These are phyloP conservation scores for Hypsizygus marmoreus DNA, from an alignment of 768 basidiomycete genomes.

Conservation along the genomic window DNA sequence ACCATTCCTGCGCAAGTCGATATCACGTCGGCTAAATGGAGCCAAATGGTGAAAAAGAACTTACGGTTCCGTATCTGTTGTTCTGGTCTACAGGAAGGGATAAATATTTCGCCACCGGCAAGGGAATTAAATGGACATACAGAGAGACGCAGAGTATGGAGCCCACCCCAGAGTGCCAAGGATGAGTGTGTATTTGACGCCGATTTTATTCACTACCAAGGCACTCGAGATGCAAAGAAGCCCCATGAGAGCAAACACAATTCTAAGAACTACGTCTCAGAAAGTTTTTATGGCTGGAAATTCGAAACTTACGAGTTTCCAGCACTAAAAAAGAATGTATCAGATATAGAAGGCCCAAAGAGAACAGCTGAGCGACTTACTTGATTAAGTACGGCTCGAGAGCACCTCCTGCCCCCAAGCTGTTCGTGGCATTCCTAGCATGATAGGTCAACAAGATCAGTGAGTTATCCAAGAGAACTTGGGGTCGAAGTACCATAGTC, in stretches of 20 bases:
- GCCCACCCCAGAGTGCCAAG: conserved; percentile 14
- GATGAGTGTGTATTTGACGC: conserved; percentile 13
- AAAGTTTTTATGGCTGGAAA: background rate
- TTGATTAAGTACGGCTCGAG: conserved; percentile 16
- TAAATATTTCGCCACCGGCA: no score
- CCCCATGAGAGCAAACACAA: conserved; percentile 19
- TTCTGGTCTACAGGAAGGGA: conserved; percentile 18
- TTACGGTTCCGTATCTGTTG: conserved; percentile 20
- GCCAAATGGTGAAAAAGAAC: background rate
- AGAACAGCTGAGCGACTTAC: conserved; percentile 1
- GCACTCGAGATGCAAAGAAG: conserved; percentile 13
- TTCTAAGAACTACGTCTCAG: background rate
- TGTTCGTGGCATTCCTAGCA: conserved; percentile 17
- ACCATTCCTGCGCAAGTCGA: conserved; percentile 14
- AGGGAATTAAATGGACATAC: background rate
- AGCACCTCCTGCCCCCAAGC: conserved; percentile 16
- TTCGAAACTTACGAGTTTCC: conserved; percentile 12
- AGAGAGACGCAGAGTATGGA: conserved; percentile 12
- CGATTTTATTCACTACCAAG: conserved; percentile 11
- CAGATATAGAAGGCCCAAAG: background rate
- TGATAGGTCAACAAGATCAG: background rate
- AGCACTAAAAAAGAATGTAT: conserved; percentile 6
- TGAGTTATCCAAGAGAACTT: background rate
- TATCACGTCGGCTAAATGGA: background rate
- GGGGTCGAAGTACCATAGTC: conserved; percentile 9